phyloP scores from a whole-genome alignment of 2,329 filamentous ascomycete genomes.

The Proliferodiscus dingleyae region DNA sequence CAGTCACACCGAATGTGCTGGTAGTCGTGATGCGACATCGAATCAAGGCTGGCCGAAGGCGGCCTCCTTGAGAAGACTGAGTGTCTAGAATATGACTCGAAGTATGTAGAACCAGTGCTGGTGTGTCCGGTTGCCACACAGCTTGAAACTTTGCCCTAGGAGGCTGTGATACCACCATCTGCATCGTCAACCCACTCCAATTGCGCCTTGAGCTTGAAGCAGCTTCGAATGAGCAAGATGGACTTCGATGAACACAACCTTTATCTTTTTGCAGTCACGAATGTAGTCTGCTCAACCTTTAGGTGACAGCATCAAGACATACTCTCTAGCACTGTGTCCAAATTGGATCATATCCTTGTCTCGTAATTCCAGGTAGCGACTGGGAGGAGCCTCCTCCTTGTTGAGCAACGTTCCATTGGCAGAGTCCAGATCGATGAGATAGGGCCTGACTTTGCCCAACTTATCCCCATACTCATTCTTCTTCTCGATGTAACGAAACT shows the following conservation, averaged over 20 bases:
- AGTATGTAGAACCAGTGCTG: too few species aligned
- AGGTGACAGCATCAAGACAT: slow-evolving; percentile 79
- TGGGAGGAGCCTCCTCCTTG: slow-evolving; percentile 64
- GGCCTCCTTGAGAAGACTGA: background rate
- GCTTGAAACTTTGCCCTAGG: too few species aligned
- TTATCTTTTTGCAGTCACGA: background rate
- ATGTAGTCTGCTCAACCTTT: slow-evolving; percentile 14
- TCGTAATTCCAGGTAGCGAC: slow-evolving; percentile 78
- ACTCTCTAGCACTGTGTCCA: slow-evolving; percentile 84
- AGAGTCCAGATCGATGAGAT: slow-evolving; percentile 89
- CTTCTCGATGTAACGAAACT: slow-evolving; percentile 82
- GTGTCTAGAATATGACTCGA: background rate
- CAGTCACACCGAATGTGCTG: background rate
- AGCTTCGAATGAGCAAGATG: background rate
- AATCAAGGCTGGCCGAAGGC: background rate
- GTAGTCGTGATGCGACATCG: background rate
- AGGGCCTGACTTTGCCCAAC: slow-evolving; percentile 73
- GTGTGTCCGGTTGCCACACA: too few species aligned
- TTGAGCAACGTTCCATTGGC: slow-evolving; percentile 88
- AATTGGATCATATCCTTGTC: slow-evolving; percentile 88
- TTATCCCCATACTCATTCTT: slow-evolving; percentile 84
- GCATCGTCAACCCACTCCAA: background rate
- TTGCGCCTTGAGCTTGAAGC: background rate
- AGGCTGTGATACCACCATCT: too few species aligned
- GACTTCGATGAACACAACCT: background rate